A percentile compares a stretch with the other conserved stretches of the same genome.
Evolutionary conservation across 371 early-diverging fungal genomes (phyloP).

Genomic region (Dinochytrium kinnereticum): DNA sequence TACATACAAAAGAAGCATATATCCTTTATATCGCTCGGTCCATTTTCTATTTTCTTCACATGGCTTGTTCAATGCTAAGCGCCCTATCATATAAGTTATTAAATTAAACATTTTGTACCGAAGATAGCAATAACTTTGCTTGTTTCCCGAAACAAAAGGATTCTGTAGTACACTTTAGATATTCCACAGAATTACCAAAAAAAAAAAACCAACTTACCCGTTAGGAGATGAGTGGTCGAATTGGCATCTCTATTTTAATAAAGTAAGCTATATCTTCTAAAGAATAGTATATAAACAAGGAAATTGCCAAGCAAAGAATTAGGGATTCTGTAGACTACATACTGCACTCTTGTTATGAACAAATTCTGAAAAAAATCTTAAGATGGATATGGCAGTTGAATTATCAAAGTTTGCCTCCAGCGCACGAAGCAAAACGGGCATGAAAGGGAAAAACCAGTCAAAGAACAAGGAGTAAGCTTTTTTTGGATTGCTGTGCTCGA

Average conservation of each 20-base stretch:
- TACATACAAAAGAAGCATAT: constrained; percentile 68
- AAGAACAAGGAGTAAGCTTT: constrained; percentile 74
- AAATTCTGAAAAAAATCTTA: constrained; percentile 82
- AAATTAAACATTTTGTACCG: constrained; percentile 33
- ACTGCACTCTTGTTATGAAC: constrained; percentile 72
- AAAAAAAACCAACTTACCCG: constrained; percentile 44
- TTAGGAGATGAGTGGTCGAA: constrained; percentile 87
- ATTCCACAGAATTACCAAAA: background rate
- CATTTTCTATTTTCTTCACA: constrained; percentile 42
- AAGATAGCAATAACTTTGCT: constrained; percentile 65
- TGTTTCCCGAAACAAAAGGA: constrained; percentile 87
- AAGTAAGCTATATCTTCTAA: background rate
- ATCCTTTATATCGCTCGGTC: constrained; percentile 72
- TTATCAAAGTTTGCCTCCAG: constrained; percentile 74
- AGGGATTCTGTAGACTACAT: background rate
- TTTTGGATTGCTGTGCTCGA: constrained; percentile 58
- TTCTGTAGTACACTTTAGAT: constrained; percentile 49
- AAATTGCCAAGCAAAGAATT: background rate
- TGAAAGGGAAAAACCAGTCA: constrained; percentile 79
- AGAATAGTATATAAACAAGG: background rate
- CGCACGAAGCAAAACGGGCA: constrained; percentile 65
- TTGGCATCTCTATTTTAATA: constrained; percentile 62
- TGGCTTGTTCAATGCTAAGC: constrained; percentile 11
- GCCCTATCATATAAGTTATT: constrained; percentile 24
- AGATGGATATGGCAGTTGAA: constrained; percentile 66